phyloP scores from a whole-genome alignment of 2,329 filamentous ascomycete species.

The Lomentospora prolificans region DNA sequence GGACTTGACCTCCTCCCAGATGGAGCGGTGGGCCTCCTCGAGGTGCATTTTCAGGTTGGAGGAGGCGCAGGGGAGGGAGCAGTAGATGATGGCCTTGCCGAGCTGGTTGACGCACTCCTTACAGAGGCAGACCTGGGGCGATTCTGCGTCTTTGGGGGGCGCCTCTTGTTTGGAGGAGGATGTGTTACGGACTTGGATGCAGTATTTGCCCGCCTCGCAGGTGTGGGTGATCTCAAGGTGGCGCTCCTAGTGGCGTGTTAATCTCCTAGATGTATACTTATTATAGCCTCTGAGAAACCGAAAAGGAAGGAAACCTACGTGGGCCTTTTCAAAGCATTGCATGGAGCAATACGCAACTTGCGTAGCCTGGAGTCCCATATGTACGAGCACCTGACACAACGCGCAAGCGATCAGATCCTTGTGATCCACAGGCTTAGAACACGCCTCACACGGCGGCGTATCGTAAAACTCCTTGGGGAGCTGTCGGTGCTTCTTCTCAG shows the following conservation, averaged over 20 bases:
- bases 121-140: conserved; percentile 4
- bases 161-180: background rate
- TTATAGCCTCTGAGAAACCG: background rate
- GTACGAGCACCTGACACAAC: conserved; percentile 32
- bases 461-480: conserved; percentile 24
- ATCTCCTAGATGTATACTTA: no score
- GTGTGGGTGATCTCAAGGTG: conserved; percentile 10
- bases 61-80: conserved; percentile 5
- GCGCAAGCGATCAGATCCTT: conserved; percentile 31
- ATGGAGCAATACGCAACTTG: conserved; percentile 36
- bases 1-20: background rate
- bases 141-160: background rate
- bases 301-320: conserved; percentile 23
- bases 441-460: conserved; percentile 30
- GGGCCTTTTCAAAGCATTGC: conserved; percentile 27
- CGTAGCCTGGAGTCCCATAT: conserved; percentile 24
- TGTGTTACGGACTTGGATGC: conserved; percentile 7
- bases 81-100: conserved; percentile 1
- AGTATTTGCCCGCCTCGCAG: conserved; percentile 11
- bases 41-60: conserved; percentile 3
- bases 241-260: background rate
- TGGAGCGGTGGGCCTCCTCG: conserved; percentile 3
- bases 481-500: conserved; percentile 23
- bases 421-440: conserved; percentile 22
- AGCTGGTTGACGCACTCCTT: conserved; percentile 4